phyloP scores from a whole-genome alignment of 108 stramenopile genomes.

The Cyclotella cryptica region DNA sequence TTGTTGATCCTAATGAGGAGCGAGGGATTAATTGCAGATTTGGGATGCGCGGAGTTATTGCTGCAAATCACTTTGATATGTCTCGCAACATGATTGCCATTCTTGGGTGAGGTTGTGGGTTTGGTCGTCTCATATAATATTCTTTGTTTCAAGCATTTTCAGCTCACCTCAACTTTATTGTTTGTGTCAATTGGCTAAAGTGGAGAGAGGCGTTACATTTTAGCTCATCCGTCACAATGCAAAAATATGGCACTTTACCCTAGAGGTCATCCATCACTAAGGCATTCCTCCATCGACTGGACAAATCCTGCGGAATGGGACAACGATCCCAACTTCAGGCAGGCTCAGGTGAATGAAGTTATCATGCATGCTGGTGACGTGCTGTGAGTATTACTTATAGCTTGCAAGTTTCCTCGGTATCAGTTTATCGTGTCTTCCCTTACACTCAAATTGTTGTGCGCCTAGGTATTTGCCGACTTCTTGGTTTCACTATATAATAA shows the following conservation, averaged over 20 bases:
- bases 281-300: constrained; percentile 61
- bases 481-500: constrained; percentile 96
- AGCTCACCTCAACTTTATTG: background rate
- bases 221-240: constrained; percentile 74
- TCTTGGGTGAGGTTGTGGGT: constrained; percentile 30
- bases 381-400: constrained; percentile 34
- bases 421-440: background rate
- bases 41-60: constrained; percentile 76
- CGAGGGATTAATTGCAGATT: constrained; percentile 90
- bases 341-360: constrained; percentile 84
- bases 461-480: constrained; percentile 86
- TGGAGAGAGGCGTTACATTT: constrained; percentile 75
- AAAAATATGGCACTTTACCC: constrained; percentile 70
- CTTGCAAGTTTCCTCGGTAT: background rate
- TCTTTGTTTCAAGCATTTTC: background rate
- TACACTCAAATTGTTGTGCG: background rate
- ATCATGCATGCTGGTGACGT: constrained; percentile 94
- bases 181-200: background rate
- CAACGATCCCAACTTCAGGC: constrained; percentile 76
- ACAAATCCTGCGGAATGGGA: constrained; percentile 52
- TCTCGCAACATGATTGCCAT: constrained; percentile 79
- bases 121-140: background rate
- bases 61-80: constrained; percentile 87
- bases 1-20: constrained; percentile 69
- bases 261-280: constrained; percentile 62